Evolutionary conservation across 2,329 filamentous ascomycete species (phyloP).

Genomic region (Alternaria ethzedia): DNA sequence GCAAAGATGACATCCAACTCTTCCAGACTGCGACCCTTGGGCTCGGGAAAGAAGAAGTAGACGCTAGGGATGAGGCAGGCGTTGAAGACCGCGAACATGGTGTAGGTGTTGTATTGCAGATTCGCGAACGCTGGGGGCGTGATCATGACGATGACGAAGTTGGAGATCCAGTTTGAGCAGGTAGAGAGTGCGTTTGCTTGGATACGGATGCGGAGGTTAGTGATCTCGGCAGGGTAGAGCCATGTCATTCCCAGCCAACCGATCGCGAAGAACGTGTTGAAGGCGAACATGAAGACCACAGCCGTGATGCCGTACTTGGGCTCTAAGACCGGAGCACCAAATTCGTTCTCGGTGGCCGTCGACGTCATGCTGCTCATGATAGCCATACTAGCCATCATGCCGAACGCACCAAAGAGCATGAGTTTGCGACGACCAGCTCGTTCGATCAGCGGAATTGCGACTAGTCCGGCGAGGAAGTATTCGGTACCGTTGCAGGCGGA

Average conservation of each 20-base stretch:
- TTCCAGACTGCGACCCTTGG: slow-evolving; percentile 53
- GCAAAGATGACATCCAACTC: slow-evolving; percentile 57
- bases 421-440: slow-evolving; percentile 38
- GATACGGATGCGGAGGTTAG: slow-evolving; percentile 72
- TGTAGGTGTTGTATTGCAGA: slow-evolving; percentile 59
- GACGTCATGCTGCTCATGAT: slow-evolving; percentile 47
- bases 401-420: slow-evolving; percentile 41
- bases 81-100: slow-evolving; percentile 60
- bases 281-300: slow-evolving; percentile 72
- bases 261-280: slow-evolving; percentile 69
- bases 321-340: slow-evolving; percentile 41
- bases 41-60: slow-evolving; percentile 64
- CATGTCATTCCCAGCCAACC: slow-evolving; percentile 62
- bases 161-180: slow-evolving; percentile 13
- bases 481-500: slow-evolving; percentile 53
- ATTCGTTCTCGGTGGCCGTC: slow-evolving; percentile 8
- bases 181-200: slow-evolving; percentile 66
- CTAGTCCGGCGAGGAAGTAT: slow-evolving; percentile 48
- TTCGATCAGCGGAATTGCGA: slow-evolving; percentile 50
- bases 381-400: slow-evolving; percentile 52
- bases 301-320: slow-evolving; percentile 59
- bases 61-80: slow-evolving; percentile 59
- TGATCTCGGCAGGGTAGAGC: slow-evolving; percentile 74
- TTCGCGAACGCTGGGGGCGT: slow-evolving; percentile 64
- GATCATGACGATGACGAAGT: slow-evolving; percentile 70